phyloP scores from a whole-genome alignment of 164 flowering plant genomes.

The Kingdonia uniflora region DNA sequence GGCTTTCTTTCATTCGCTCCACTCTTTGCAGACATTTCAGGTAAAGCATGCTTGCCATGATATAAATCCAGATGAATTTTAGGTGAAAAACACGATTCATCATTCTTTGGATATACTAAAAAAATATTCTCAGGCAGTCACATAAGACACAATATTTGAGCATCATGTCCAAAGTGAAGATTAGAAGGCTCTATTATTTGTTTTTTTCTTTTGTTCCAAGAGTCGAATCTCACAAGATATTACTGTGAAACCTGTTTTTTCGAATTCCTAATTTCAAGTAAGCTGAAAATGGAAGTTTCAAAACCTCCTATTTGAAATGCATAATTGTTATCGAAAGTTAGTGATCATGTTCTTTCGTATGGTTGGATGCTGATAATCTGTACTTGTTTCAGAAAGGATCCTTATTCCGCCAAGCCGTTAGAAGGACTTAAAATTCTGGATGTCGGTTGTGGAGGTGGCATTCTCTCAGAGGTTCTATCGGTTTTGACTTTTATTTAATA shows the following conservation, averaged over 20 bases:
- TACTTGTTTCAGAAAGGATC: slow-evolving; percentile 70
- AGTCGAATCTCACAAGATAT: no score
- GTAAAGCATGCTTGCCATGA: slow-evolving; percentile 19
- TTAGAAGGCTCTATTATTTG: no score
- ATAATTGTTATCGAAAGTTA: no score
- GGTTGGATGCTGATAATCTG: slow-evolving; percentile 1
- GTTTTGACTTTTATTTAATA: no score
- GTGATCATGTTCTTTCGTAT: neutral
- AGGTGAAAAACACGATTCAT: no score
- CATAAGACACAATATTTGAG: no score
- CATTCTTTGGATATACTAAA: no score
- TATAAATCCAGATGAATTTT: no score
- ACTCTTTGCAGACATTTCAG: slow-evolving; percentile 85
- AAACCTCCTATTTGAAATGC: no score
- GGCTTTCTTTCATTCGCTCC: slow-evolving; percentile 85
- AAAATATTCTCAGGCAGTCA: no score
- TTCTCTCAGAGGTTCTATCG: slow-evolving; percentile 75
- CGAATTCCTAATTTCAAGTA: neutral
- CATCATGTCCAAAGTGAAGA: no score
- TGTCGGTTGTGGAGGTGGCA: slow-evolving; percentile 99
- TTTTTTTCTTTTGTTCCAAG: neutral
- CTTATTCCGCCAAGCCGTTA: slow-evolving; percentile 56
- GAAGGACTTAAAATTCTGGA: slow-evolving; percentile 80
- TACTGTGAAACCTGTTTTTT: neutral
- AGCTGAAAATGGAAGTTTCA: no score